phyloP scores from a whole-genome alignment of 1,139 yeast genomes.

The Scheffersomyces cryptocercus region DNA sequence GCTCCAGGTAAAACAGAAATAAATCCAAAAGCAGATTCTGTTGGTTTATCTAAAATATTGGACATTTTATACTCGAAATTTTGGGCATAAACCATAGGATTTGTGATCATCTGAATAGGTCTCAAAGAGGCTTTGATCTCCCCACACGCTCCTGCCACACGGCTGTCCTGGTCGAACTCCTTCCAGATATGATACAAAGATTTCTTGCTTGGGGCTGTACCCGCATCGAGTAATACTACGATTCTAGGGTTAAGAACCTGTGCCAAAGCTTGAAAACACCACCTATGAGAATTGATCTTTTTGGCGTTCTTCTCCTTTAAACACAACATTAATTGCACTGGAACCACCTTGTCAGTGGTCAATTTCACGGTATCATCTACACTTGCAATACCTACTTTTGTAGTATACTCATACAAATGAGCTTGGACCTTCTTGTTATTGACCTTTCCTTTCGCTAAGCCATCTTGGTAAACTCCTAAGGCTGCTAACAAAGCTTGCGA shows the following conservation, averaged over 20 bases:
- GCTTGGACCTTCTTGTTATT: conserved; percentile 49
- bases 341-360: conserved; percentile 50
- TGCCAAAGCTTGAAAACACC: conserved; percentile 55
- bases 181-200: conserved; percentile 51
- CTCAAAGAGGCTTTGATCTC: conserved; percentile 47
- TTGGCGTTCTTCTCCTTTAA: conserved; percentile 50
- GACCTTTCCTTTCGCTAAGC: conserved; percentile 48
- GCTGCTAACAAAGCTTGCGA: conserved; percentile 51
- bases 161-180: conserved; percentile 47
- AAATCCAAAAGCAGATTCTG: conserved; percentile 48
- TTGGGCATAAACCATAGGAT: conserved; percentile 51
- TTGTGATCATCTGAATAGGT: conserved; percentile 40
- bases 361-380: conserved; percentile 49
- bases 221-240: conserved; percentile 48
- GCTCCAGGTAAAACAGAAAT: conserved; percentile 52
- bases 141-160: conserved; percentile 54
- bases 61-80: conserved; percentile 50
- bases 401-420: conserved; percentile 50
- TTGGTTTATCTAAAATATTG: conserved; percentile 48
- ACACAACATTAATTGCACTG: conserved; percentile 49
- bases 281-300: conserved; percentile 50
- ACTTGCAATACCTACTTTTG: conserved; percentile 49
- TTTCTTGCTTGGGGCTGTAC: conserved; percentile 50
- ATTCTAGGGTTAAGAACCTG: conserved; percentile 46
- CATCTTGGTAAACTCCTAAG: conserved; percentile 51